Conservation (phyloP, 495 filamentous ascomycete species). For the Gamarada debralockiae region DNA sequence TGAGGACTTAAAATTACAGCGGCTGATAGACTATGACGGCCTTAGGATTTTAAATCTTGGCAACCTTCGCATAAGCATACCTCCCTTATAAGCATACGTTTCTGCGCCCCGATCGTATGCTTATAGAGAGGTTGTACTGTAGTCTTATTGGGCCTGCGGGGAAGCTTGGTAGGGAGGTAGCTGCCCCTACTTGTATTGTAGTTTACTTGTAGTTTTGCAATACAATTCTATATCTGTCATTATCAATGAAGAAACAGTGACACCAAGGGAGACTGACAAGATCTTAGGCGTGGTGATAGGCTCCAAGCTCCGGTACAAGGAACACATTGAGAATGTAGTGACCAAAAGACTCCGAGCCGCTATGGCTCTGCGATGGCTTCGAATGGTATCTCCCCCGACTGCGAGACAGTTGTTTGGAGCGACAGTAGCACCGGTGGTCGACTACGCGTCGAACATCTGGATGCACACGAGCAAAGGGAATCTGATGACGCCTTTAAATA, state of each 20-base stretch:
- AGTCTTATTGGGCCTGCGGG: too few relatives aligned
- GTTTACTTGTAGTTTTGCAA: too few relatives aligned
- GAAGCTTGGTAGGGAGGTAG: too few relatives aligned
- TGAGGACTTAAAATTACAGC: too few relatives aligned
- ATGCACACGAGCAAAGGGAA: constrained; percentile 3
- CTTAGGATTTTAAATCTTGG: too few relatives aligned
- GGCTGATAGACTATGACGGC: too few relatives aligned
- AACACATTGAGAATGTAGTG: constrained; percentile 10
- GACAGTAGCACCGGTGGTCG: constrained; percentile 16
- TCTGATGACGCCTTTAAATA: constrained; percentile 19
- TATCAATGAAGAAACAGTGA: constrained; percentile 2
- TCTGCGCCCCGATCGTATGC: too few relatives aligned
- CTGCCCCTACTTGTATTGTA: too few relatives aligned
- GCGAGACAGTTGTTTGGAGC: constrained; percentile 16
- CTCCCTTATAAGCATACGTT: too few relatives aligned
- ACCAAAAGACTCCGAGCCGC: constrained; percentile 12
- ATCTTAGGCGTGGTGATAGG: constrained; percentile 5
- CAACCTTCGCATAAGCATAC: too few relatives aligned
- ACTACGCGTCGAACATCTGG: constrained; percentile 17
- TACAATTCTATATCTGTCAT: too few relatives aligned
- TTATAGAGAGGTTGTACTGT: too few relatives aligned
- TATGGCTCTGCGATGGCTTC: constrained; percentile 10
- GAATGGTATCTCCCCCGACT: constrained; percentile 6
- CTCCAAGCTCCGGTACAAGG: constrained; percentile 18
- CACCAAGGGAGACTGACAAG: not conserved